Evolutionary conservation across 2,329 filamentous ascomycete species (phyloP).

Genomic region (Metarhizium brunneum): DNA sequence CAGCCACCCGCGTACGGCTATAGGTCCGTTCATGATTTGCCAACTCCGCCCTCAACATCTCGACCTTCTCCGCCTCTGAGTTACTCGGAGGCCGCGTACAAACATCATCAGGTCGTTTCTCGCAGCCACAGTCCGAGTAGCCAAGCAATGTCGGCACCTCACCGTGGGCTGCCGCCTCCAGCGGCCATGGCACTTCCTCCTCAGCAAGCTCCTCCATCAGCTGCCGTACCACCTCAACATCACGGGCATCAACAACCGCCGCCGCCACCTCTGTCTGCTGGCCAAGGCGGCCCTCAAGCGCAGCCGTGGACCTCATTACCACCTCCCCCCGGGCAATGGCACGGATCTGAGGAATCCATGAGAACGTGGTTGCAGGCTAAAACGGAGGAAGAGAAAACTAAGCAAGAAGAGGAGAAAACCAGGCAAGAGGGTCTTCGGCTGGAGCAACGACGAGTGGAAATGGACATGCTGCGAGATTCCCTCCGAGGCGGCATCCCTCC

Average conservation of each 20-base stretch:
- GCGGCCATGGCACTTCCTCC: slow-evolving; percentile 53
- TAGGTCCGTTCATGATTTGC: slow-evolving; percentile 52
- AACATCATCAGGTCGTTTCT: slow-evolving; percentile 27
- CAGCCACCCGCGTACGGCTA: slow-evolving; percentile 51
- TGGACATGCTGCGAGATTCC: slow-evolving; percentile 62
- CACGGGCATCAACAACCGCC: slow-evolving; percentile 15
- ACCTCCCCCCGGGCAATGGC: slow-evolving; percentile 56
- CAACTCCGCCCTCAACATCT: slow-evolving; percentile 46
- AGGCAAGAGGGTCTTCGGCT: slow-evolving; percentile 55
- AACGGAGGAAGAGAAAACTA: slow-evolving; percentile 63
- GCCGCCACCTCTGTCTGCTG: slow-evolving; percentile 15
- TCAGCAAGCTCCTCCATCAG: slow-evolving; percentile 25
- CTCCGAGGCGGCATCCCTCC: slow-evolving; percentile 63
- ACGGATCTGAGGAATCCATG: slow-evolving; percentile 61
- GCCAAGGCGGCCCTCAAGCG: slow-evolving; percentile 22
- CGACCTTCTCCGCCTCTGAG: slow-evolving; percentile 46
- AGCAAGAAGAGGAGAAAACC: slow-evolving; percentile 65
- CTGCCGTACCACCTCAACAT: slow-evolving; percentile 17
- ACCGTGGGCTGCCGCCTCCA: slow-evolving; percentile 61
- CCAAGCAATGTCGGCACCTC: slow-evolving; percentile 58
- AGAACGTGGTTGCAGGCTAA: slow-evolving; percentile 62
- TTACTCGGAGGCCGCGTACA: slow-evolving; percentile 37
- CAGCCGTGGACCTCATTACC: slow-evolving; percentile 45
- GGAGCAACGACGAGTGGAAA: slow-evolving; percentile 64
- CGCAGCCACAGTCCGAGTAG: slow-evolving; percentile 37